Conservation (phyloP, 352 stramenopile genomes). For the Vaucheria bursata region DNA sequence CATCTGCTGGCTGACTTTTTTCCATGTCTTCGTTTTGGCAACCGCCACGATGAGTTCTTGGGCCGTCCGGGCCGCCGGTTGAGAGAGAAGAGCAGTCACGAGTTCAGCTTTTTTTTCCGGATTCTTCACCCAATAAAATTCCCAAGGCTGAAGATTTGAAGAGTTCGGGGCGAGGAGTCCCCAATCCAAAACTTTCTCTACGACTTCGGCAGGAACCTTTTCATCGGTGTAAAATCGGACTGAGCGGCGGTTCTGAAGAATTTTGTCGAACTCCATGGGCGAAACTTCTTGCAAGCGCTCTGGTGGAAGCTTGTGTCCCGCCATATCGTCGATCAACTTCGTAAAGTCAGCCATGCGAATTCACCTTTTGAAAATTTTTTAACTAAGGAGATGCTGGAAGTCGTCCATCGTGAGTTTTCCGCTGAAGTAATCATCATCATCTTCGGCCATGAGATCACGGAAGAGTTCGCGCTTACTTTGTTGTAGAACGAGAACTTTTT, state of each 20-base stretch:
- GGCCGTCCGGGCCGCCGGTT: neutral
- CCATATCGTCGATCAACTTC: too few relatives aligned
- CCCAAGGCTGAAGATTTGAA: neutral
- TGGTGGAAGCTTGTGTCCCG: too few relatives aligned
- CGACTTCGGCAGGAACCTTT: neutral
- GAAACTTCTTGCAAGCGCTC: too few relatives aligned
- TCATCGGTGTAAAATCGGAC: neutral
- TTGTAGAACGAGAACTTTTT: slow-evolving; percentile 4
- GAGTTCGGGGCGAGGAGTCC: neutral
- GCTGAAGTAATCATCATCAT: neutral
- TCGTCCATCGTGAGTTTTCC: neutral
- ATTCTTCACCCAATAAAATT: neutral
- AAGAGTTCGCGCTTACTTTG: neutral
- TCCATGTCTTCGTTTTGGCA: neutral
- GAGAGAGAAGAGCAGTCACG: neutral
- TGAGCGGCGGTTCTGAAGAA: neutral
- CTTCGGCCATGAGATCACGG: neutral
- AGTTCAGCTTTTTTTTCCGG: neutral
- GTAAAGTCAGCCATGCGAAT: too few relatives aligned
- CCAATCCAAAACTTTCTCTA: neutral
- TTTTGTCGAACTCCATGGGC: neutral
- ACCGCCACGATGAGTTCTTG: neutral
- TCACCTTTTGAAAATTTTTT: too few relatives aligned
- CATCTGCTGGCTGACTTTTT: neutral
- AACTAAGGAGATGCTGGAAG: neutral